These are phyloP conservation scores for Crithidia thermophila DNA, from an alignment of 208 protist genomes.

Conservation along the genomic window DNA sequence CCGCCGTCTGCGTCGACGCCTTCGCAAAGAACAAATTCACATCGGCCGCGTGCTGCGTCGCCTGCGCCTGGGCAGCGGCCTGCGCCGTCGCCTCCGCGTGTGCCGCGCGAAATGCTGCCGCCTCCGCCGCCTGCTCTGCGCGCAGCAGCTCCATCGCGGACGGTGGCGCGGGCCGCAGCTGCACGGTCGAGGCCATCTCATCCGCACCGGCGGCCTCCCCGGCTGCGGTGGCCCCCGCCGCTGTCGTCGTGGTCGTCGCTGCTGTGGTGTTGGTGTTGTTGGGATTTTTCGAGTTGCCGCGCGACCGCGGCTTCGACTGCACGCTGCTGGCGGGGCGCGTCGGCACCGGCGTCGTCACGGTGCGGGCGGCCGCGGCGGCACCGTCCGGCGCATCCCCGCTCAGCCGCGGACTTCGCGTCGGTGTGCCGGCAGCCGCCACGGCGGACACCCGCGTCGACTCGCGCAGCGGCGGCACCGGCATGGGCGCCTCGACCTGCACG, in stretches of 20 bases:
- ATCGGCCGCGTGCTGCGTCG: constrained; percentile 52
- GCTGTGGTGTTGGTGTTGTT: not conserved
- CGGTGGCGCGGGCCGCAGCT: constrained; percentile 12
- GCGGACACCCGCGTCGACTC: constrained; percentile 24
- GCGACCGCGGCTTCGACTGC: constrained; percentile 11
- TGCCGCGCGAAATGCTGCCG: constrained; percentile 32
- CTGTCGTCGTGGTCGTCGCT: not conserved
- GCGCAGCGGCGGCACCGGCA: constrained; percentile 41
- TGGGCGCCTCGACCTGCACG: constrained; percentile 51
- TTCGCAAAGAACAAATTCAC: constrained; percentile 77
- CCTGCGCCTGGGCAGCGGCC: constrained; percentile 33
- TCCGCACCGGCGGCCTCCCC: constrained; percentile 2
- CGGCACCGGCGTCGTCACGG: not conserved
- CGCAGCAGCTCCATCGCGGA: constrained; percentile 38
- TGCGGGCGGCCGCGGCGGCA: not conserved
- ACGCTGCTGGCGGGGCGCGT: not conserved
- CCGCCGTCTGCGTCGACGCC: constrained; percentile 47
- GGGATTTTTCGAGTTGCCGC: constrained; percentile 9
- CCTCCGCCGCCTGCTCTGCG: constrained; percentile 47
- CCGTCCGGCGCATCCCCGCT: constrained; percentile 2
- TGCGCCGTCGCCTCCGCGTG: constrained; percentile 51
- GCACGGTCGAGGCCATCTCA: not conserved
- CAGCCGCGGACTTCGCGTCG: not conserved
- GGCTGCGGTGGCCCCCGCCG: not conserved
- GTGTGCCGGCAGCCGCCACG: not conserved